These are phyloP conservation scores for Pyrrhoderma lamaoense DNA, from an alignment of 1,284 basidiomycete genomes.

Conservation along the genomic window DNA sequence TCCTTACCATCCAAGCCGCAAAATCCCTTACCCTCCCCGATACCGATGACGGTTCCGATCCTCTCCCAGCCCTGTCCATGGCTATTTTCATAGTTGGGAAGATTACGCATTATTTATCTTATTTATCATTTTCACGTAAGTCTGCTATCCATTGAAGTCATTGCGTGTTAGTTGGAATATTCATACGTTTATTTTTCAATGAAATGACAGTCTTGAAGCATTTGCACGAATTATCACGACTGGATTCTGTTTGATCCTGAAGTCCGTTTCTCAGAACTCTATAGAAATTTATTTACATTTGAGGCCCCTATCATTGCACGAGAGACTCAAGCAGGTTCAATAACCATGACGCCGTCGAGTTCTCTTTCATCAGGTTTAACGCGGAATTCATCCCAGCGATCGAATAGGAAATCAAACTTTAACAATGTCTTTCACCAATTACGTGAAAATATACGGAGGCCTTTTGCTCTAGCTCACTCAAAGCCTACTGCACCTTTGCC, in stretches of 20 bases:
- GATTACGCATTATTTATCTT: conserved; percentile 79
- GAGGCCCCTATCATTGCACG: conserved; percentile 2
- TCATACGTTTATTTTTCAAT: conserved; percentile 5
- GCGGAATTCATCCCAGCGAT: conserved; percentile 32
- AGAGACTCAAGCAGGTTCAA: neutral
- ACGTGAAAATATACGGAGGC: conserved; percentile 33
- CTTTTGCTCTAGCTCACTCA: conserved; percentile 35
- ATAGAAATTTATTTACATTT: conserved; percentile 39
- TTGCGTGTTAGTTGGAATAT: neutral
- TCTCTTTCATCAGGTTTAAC: conserved; percentile 30
- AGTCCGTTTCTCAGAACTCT: conserved; percentile 48
- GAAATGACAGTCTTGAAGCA: conserved; percentile 62
- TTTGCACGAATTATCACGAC: conserved; percentile 87
- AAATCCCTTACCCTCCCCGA: conserved; percentile 42
- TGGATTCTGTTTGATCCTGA: conserved; percentile 85
- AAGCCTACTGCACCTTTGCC: neutral
- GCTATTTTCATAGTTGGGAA: conserved; percentile 86
- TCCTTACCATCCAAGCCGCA: conserved; percentile 78
- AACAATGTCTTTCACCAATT: conserved; percentile 30
- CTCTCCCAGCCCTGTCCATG: conserved; percentile 39
- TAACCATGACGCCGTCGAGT: conserved; percentile 16
- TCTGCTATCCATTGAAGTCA: no score
- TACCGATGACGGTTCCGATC: conserved; percentile 16
- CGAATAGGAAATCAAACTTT: conserved; percentile 21
- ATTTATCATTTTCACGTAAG: conserved; percentile 85